Base-by-base conservation (phyloP, 371 early-diverging fungal genomes). In the Mucor velutinosus region DNA sequence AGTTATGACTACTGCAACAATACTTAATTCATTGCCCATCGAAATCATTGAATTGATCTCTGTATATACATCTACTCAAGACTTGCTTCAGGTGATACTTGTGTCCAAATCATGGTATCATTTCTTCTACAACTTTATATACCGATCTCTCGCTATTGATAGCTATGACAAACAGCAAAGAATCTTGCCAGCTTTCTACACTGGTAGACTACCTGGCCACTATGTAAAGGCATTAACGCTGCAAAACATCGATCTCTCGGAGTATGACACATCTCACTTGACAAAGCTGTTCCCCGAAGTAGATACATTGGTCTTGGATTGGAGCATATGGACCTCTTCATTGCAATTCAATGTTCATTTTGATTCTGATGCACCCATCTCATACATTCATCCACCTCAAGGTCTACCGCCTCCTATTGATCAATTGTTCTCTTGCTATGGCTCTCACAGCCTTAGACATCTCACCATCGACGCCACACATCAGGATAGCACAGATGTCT, bases 41-140 rank as follows among this genome's bases (percentile, higher is more conserved):
- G 70, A 70, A 29, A 70, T 70, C 25, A 61, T 65, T 25, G 70
- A 64, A 11, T 25, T 70, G 23, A 53, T 70, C 11, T 64, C 70
- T 15, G 14, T 12, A 19, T n/a, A 61, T 30, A 47, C 57, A 4
- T 25, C 35, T 12, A 65, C 14, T 11, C 17, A 45, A 11, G 70
- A 70, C 47, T 32, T 70, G 10, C 37, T 70, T 15, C n/a, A 65
- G 37, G 49, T 49, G 4, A 33, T 70, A 14, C 58, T 60, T 15
- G 70, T 70, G n/a, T 70, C 70, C 17, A 64, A 64, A 60, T n/a
- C 65, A 10, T 70, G 70, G 70, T 55, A 70, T 33, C 25, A 53
- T 19, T 45, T 32, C 27, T 70, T 70, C 27, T 29, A 65, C 14
- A 14, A 30, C 15, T 70, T 60, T 32, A 23, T 70, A 3, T 70